Conservation (phyloP, 352 stramenopile genomes). For the Globisporangium middletonii region DNA sequence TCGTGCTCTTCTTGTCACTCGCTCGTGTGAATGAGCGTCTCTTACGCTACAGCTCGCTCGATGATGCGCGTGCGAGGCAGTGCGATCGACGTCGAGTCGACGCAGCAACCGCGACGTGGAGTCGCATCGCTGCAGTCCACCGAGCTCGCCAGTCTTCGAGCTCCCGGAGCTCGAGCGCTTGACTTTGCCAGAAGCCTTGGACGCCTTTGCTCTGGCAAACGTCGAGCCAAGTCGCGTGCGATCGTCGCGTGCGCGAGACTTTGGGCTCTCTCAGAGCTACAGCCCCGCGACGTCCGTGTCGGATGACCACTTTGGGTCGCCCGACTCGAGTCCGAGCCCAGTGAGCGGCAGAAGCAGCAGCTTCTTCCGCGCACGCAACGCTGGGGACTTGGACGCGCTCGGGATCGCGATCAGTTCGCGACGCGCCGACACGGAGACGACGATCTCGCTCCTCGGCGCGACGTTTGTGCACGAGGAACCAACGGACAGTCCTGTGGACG, state of each 20-base stretch:
- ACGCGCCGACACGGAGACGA: constrained; percentile 24
- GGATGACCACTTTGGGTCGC: neutral
- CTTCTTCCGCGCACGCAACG: neutral
- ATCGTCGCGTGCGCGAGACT: too few relatives aligned
- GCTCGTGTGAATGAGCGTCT: neutral
- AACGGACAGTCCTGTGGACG: constrained; percentile 9
- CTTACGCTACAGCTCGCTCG: neutral
- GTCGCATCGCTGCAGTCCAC: neutral
- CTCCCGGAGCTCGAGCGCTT: neutral
- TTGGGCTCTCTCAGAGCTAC: too few relatives aligned
- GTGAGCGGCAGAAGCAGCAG: neutral
- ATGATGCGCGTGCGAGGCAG: neutral
- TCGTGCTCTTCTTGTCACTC: neutral
- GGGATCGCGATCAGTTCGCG: constrained; percentile 8
- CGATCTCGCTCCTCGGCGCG: constrained; percentile 20
- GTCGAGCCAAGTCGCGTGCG: too few relatives aligned
- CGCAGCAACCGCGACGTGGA: constrained; percentile 2
- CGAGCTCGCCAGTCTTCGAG: constrained; percentile 4
- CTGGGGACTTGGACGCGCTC: neutral
- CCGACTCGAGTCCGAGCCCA: neutral
- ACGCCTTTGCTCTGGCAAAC: too few relatives aligned
- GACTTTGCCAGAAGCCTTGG: too few relatives aligned
- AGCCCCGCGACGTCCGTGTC: neutral
- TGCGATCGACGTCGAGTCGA: constrained; percentile 5
- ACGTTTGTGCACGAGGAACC: constrained; percentile 16